Evolutionary conservation across 1,284 basidiomycete genomes (phyloP).

Genomic region (Leccinum holopus): DNA sequence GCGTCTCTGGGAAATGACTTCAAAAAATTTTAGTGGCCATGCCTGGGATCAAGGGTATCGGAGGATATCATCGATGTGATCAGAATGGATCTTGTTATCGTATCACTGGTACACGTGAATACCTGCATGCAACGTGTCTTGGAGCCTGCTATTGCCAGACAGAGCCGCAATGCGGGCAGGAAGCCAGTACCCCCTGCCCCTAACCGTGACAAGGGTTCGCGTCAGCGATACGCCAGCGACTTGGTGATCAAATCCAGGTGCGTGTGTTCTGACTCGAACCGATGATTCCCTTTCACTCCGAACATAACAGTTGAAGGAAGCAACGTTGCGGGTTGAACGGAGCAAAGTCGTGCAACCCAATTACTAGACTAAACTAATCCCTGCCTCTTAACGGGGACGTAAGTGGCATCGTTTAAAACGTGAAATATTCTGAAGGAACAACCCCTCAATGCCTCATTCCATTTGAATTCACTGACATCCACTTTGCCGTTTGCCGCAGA

Average conservation of each 20-base stretch:
- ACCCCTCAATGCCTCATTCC: neutral
- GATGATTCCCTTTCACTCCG: neutral
- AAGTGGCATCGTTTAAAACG: constrained; percentile 8
- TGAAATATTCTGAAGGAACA: neutral
- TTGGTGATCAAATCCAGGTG: constrained; percentile 12
- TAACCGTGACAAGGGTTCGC: constrained; percentile 7
- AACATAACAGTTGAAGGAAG: neutral
- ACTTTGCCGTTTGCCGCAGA: neutral
- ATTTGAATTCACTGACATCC: neutral
- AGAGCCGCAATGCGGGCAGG: neutral
- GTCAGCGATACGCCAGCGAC: constrained; percentile 16
- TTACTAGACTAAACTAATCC: constrained; percentile 8
- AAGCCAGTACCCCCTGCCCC: constrained; percentile 8
- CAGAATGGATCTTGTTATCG: constrained; percentile 9
- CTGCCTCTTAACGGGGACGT: constrained; percentile 7
- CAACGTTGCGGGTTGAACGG: neutral
- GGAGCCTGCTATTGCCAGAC: constrained; percentile 3
- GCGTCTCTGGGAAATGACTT: neutral
- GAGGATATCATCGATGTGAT: constrained; percentile 9
- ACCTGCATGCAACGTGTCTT: constrained; percentile 16
- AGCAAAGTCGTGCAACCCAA: neutral
- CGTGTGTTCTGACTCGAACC: constrained; percentile 13
- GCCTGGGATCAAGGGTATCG: constrained; percentile 23
- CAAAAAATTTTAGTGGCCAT: neutral
- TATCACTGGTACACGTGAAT: constrained; percentile 23